These are phyloP conservation scores for Lactarius quietus DNA, from an alignment of 768 basidiomycete species.

Conservation along the genomic window DNA sequence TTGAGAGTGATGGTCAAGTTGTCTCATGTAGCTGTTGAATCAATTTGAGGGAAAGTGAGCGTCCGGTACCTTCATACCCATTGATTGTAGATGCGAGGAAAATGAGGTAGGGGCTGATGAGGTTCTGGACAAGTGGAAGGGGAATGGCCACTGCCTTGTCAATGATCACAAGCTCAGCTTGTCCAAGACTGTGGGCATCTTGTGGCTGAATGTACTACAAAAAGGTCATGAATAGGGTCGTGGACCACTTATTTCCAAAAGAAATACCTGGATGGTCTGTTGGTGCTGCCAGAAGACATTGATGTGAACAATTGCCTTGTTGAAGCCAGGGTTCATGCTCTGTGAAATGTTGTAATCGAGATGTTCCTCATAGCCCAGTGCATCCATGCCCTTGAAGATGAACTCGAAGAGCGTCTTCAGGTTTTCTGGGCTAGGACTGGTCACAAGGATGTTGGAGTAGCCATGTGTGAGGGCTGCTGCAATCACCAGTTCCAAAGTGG, in stretches of 20 bases:
- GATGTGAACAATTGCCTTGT: constrained; percentile 92
- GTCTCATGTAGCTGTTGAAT: constrained; percentile 95
- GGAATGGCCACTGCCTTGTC: constrained; percentile 99
- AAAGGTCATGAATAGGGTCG: not conserved
- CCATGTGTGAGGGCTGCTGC: constrained; percentile 90
- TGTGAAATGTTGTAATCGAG: constrained; percentile 96
- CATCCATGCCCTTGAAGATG: constrained; percentile 94
- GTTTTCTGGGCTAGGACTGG: constrained; percentile 96
- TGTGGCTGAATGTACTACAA: constrained; percentile 94
- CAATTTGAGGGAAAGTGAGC: constrained; percentile 93
- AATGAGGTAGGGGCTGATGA: constrained; percentile 94
- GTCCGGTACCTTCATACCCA: constrained; percentile 99
- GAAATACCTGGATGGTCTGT: constrained; percentile 88
- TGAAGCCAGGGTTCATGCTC: constrained; percentile 91
- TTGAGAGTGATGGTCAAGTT: constrained; percentile 73
- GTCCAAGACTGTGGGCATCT: constrained; percentile 95
- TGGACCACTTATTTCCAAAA: not conserved
- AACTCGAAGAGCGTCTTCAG: constrained; percentile 98
- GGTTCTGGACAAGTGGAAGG: constrained; percentile 88
- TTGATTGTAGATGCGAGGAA: constrained; percentile 99
- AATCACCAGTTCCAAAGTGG: constrained; percentile 92
- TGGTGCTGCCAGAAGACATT: constrained; percentile 91
- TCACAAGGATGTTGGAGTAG: constrained; percentile 97
- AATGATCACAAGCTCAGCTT: constrained; percentile 95
- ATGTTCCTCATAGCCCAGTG: constrained; percentile 93